Percentiles rank a stretch among this genome's conserved stretches.
These are phyloP conservation scores for Cordyceps farinosa DNA, from an alignment of 2,329 filamentous ascomycete genomes.

Conservation along the genomic window DNA sequence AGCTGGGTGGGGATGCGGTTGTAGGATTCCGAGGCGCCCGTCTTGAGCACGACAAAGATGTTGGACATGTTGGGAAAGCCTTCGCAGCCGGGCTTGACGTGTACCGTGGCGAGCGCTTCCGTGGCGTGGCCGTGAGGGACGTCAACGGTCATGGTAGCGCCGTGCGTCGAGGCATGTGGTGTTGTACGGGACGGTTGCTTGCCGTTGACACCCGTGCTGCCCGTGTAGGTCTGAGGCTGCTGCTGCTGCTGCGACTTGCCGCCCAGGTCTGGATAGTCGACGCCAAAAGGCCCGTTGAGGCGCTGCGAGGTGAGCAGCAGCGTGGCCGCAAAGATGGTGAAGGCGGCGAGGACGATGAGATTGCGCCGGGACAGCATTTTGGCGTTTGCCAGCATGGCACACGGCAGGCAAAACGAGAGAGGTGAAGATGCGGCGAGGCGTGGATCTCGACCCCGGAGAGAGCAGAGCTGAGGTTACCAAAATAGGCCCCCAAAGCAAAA, in stretches of 20 bases:
- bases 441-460: background rate
- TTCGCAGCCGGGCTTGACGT: conserved; percentile 31
- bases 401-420: background rate
- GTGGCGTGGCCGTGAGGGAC: background rate
- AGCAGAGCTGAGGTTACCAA: background rate
- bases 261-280: conserved; percentile 16
- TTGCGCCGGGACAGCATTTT: conserved; percentile 30
- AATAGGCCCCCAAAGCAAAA: background rate
- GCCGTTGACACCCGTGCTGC: background rate
- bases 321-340: conserved; percentile 28
- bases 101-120: background rate
- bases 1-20: conserved; percentile 52
- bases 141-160: conserved; percentile 2
- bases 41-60: conserved; percentile 53
- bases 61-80: conserved; percentile 43
- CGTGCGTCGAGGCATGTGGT: background rate
- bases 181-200: conserved; percentile 11
- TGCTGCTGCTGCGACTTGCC: background rate
- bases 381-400: conserved; percentile 20
- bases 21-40: conserved; percentile 52
- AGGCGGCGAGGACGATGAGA: conserved; percentile 26
- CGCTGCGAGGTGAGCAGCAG: conserved; percentile 33
- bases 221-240: background rate
- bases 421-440: background rate
- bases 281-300: conserved; percentile 29